phyloP scores from a whole-genome alignment of 116 monocot species.

The Iris pallida region DNA sequence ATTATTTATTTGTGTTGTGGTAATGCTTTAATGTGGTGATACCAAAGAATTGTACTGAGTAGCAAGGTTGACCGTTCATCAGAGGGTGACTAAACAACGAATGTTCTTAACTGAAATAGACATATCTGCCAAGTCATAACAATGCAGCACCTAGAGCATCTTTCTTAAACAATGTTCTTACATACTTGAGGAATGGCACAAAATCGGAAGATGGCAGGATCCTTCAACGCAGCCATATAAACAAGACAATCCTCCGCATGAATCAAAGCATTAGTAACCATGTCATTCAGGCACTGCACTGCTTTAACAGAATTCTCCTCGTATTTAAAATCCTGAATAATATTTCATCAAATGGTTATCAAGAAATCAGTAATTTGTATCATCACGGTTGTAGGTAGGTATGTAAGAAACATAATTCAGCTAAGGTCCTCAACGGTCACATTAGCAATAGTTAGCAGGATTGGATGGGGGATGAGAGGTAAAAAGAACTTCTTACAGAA shows the following conservation, averaged over 20 bases:
- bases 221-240: conserved; percentile 76
- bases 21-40: too few species aligned
- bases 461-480: too few species aligned
- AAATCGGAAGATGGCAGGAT: conserved; percentile 74
- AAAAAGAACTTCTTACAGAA: background rate
- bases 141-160: background rate
- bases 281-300: conserved; percentile 90
- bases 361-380: background rate
- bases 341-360: background rate
- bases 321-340: conserved; percentile 74
- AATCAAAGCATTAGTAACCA: conserved; percentile 88
- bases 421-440: background rate
- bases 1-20: too few species aligned
- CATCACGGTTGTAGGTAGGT: too few species aligned
- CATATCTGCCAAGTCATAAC: background rate
- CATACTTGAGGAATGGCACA: conserved; percentile 94
- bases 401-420: background rate
- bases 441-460: too few species aligned
- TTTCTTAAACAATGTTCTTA: background rate
- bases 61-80: too few species aligned
- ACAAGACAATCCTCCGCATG: conserved; percentile 85
- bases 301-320: conserved; percentile 69
- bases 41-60: too few species aligned
- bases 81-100: too few species aligned
- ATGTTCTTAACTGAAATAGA: too few species aligned